A percentile compares a stretch with the other conserved stretches of the same genome.
Evolutionary conservation across 1,284 basidiomycete genomes (phyloP).

Genomic region (Amylostereum areolatum): DNA sequence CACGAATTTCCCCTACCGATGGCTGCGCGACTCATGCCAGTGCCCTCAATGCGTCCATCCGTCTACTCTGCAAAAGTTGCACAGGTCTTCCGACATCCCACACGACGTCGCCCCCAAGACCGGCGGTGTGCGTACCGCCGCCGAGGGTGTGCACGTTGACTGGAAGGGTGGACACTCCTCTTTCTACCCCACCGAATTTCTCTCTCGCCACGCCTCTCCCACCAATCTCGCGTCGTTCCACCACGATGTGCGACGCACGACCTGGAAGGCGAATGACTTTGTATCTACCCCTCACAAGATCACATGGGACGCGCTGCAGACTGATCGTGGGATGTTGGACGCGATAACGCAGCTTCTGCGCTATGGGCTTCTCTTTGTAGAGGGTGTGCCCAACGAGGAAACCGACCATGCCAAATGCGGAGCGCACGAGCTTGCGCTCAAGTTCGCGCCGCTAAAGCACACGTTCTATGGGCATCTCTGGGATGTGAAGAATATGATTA

Average conservation of each 20-base stretch:
- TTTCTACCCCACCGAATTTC: constrained; percentile 41
- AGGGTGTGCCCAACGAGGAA: constrained; percentile 49
- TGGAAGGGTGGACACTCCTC: constrained; percentile 61
- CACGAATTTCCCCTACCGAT: constrained; percentile 25
- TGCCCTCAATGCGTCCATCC: constrained; percentile 49
- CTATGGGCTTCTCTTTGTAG: constrained; percentile 54
- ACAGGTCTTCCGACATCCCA: constrained; percentile 62
- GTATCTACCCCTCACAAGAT: constrained; percentile 34
- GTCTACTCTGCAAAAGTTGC: constrained; percentile 56
- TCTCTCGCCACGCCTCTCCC: constrained; percentile 32
- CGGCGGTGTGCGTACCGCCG: constrained; percentile 29
- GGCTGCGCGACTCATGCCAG: constrained; percentile 54
- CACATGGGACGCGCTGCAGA: constrained; percentile 38
- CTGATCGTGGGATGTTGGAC: constrained; percentile 36
- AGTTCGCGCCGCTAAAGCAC: constrained; percentile 72
- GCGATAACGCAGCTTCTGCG: constrained; percentile 51
- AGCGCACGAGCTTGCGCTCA: constrained; percentile 54
- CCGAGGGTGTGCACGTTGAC: constrained; percentile 40
- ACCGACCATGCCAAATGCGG: constrained; percentile 59
- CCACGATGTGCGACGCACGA: constrained; percentile 24
- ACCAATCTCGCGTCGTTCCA: constrained; percentile 31
- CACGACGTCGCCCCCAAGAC: constrained; percentile 33
- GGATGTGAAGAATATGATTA: constrained; percentile 78
- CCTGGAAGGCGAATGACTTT: constrained; percentile 35
- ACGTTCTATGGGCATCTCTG: constrained; percentile 93